Evolutionary conservation across 805 yeast species (phyloP).

Genomic region (Suhomyces canberraensis): DNA sequence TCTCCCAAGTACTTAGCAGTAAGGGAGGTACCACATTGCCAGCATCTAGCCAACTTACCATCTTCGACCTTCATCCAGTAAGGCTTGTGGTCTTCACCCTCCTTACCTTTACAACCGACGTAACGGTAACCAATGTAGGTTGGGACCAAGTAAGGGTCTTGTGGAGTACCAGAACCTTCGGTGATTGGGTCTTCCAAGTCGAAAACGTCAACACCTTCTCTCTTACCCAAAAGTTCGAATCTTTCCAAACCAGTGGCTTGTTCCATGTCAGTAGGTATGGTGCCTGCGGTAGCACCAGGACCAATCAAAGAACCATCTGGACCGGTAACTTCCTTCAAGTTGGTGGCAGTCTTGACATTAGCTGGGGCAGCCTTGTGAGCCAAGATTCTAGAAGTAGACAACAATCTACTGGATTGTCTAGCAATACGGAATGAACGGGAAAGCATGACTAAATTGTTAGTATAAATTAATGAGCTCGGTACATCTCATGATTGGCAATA

Average conservation of each 20-base stretch:
- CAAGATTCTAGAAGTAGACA: slow-evolving; percentile 30
- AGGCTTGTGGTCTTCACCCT: slow-evolving; percentile 83
- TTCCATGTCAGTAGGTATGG: slow-evolving; percentile 89
- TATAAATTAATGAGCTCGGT: slow-evolving; percentile 3
- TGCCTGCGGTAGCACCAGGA: slow-evolving; percentile 82
- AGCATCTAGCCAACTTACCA: slow-evolving; percentile 86
- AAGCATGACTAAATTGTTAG: slow-evolving; percentile 26
- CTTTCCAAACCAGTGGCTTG: slow-evolving; percentile 99
- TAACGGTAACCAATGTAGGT: slow-evolving; percentile 90
- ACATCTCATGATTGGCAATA: too few relatives aligned
- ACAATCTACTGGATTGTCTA: slow-evolving; percentile 30
- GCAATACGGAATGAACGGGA: slow-evolving; percentile 40
- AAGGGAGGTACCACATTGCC: slow-evolving; percentile 98
- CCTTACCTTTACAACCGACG: slow-evolving; percentile 93
- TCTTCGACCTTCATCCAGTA: slow-evolving; percentile 90
- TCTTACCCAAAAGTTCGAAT: slow-evolving; percentile 87
- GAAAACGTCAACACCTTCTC: slow-evolving; percentile 92
- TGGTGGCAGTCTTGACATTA: slow-evolving; percentile 56
- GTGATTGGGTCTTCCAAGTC: slow-evolving; percentile 86
- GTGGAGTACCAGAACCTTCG: slow-evolving; percentile 86
- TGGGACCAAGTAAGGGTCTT: slow-evolving; percentile 85
- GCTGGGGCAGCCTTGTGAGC: slow-evolving; percentile 29
- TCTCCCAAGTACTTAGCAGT: slow-evolving; percentile 85
- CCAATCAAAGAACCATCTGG: slow-evolving; percentile 74
- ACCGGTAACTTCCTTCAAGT: slow-evolving; percentile 75